Percentiles rank a stretch among this genome's conserved stretches.
These are phyloP conservation scores for Aspergillus candidus DNA, from an alignment of 2,329 filamentous ascomycete genomes.

Conservation along the genomic window DNA sequence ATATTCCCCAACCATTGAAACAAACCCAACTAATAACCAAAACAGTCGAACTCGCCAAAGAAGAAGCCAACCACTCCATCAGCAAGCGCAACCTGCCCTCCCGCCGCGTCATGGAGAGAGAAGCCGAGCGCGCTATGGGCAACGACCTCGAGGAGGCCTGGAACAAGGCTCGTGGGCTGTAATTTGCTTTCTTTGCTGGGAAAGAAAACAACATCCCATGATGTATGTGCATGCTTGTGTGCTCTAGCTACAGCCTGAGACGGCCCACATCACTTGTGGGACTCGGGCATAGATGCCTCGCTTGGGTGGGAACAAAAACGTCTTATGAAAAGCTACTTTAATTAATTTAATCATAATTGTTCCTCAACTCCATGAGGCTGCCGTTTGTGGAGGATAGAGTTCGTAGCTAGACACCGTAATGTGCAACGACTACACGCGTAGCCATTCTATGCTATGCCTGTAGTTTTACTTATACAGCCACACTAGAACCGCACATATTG, in stretches of 20 bases:
- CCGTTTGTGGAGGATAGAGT: too few relatives aligned
- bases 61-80: conserved; percentile 25
- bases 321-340: too few relatives aligned
- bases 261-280: not conserved
- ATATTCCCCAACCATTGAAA: not conserved
- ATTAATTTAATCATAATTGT: too few relatives aligned
- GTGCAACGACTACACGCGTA: too few relatives aligned
- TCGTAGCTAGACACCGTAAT: too few relatives aligned
- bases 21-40: not conserved
- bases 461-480: too few relatives aligned
- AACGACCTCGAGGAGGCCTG: conserved; percentile 25
- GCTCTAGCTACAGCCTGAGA: not conserved
- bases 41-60: conserved; percentile 29
- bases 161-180: conserved; percentile 9
- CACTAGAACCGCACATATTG: conserved; percentile 1
- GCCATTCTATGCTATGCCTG: too few relatives aligned
- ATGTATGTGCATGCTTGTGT: not conserved
- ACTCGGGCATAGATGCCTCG: too few relatives aligned
- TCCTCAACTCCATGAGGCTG: too few relatives aligned
- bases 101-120: conserved; percentile 20
- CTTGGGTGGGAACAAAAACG: too few relatives aligned
- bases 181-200: not conserved
- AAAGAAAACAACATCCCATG: not conserved
- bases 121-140: conserved; percentile 26
- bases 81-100: conserved; percentile 23